Conservation (phyloP, 805 yeast species). For the Nakazawaea molendinolei region DNA sequence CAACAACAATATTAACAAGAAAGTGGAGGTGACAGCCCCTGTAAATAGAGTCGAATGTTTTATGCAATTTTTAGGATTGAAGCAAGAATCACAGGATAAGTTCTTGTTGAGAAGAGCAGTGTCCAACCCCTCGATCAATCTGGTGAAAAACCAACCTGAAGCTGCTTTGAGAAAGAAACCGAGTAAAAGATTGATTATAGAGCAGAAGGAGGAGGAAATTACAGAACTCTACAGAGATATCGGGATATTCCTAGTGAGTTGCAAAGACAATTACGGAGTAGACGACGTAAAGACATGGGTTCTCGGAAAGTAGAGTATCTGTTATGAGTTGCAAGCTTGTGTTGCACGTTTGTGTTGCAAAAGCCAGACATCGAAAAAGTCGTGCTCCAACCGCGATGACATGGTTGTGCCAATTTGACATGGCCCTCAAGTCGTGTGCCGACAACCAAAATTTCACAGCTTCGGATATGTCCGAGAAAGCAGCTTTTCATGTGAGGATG, state of each 20-base stretch:
- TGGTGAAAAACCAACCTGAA: neutral
- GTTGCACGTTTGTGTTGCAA: too few relatives aligned
- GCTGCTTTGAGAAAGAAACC: neutral
- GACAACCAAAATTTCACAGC: too few relatives aligned
- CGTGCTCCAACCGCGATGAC: too few relatives aligned
- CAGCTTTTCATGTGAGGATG: too few relatives aligned
- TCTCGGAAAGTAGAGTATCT: conserved; percentile 12
- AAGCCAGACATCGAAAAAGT: too few relatives aligned
- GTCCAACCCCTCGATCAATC: neutral
- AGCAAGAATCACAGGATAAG: conserved; percentile 6
- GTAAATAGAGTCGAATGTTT: conserved; percentile 12
- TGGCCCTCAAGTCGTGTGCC: too few relatives aligned
- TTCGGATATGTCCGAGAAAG: too few relatives aligned
- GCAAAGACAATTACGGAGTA: conserved; percentile 15
- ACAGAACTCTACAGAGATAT: conserved; percentile 18
- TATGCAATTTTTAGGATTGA: conserved; percentile 18
- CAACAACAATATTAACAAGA: neutral
- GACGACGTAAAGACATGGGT: conserved; percentile 19
- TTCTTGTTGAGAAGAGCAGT: conserved; percentile 4
- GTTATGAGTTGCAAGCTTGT: too few relatives aligned
- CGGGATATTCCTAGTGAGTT: conserved; percentile 18
- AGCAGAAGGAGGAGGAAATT: conserved; percentile 5
- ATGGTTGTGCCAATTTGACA: too few relatives aligned
- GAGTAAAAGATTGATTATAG: neutral
- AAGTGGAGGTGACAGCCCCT: neutral